Base-by-base conservation (phyloP, 352 stramenopile genomes). In the Peronospora belbahrii region DNA sequence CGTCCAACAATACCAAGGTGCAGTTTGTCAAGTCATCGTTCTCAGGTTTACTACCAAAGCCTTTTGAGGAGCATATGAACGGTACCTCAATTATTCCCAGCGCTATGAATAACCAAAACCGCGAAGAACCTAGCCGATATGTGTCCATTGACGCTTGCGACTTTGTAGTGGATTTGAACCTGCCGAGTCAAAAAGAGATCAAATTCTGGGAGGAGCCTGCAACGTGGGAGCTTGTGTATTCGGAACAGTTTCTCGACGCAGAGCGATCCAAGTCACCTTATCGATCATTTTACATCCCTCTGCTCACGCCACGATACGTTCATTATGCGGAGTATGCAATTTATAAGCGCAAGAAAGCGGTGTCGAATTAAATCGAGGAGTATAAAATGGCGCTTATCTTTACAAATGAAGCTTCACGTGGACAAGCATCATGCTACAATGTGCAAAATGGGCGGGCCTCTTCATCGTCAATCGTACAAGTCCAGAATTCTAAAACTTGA, bases 31-130 rank as follows among this genome's bases (percentile, higher is more conserved):
- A 85, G 46, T 96, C 85, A 7, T 79, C 67, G 3, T 99, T 99
- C 67, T 59, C 52, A 22, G 96, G 96, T 3, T 79, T 97, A 52
- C 67, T 99, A 25, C 95, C 95, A 2, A 95, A 97, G 64, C 73
- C 67, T 20, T 99, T 97, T 55, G 76, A 79, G 27, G 41, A 74
- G 44, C 70, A 81, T 13, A 52, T 69, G 22, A 66, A 83, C 31
- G 81, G 57, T 24, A 91, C 79, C 30, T 81, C 52, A 4, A 56
- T 78, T 19, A 65, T 88, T 10, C 75, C 74, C 3, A 68, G 36
- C 7, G 54, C 81, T 40, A 98, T 98, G 75, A 98, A 98, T 72
- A 84, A 98, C 63, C 60, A 75, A 32, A 98, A 98, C 52, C 39
- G 48, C 19, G 89, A 98, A 42, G 90, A 98, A 62, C 54, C 70